phyloP scores from a whole-genome alignment of 331 rosid species.

The Malus hybrid region DNA sequence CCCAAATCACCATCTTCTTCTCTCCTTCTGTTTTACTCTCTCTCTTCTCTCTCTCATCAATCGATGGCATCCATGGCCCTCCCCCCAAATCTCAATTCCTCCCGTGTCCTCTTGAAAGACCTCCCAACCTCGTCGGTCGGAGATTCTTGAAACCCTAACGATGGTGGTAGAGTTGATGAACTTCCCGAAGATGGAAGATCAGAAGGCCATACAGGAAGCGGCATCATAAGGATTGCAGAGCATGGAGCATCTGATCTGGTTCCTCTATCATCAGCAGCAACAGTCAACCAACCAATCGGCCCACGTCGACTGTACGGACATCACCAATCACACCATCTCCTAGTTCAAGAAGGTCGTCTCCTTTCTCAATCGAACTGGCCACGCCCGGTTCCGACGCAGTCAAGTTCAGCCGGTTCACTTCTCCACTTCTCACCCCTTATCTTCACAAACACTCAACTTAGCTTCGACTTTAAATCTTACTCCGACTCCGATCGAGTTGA shows the following conservation, averaged over 20 bases:
- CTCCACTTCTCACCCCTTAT: conserved; percentile 3
- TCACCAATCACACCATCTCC: conserved; percentile 56
- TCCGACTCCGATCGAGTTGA: no score
- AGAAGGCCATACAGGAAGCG: conserved; percentile 66
- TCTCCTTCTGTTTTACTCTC: no score
- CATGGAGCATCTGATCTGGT: conserved; percentile 56
- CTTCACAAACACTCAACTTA: conserved; percentile 8
- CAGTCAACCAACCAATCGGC: conserved; percentile 3
- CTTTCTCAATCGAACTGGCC: conserved; percentile 71
- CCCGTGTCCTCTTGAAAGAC: no score
- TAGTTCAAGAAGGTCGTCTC: conserved; percentile 60
- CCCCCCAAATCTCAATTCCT: conserved; percentile 1
- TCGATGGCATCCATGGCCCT: no score
- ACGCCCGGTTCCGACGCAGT: conserved; percentile 83
- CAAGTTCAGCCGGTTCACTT: conserved; percentile 21
- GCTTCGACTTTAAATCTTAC: conserved; percentile 5
- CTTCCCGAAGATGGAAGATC: conserved; percentile 46
- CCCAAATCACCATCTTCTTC: no score
- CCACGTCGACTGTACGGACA: conserved; percentile 38
- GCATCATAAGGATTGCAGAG: conserved; percentile 64
- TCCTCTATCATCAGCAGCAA: conserved; percentile 43
- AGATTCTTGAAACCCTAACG: conserved; percentile 14
- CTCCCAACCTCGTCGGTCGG: no score
- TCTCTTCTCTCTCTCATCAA: no score
- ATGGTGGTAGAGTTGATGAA: conserved; percentile 31